phyloP scores from a whole-genome alignment of 805 yeast genomes.

The Danielia reshetovae region DNA sequence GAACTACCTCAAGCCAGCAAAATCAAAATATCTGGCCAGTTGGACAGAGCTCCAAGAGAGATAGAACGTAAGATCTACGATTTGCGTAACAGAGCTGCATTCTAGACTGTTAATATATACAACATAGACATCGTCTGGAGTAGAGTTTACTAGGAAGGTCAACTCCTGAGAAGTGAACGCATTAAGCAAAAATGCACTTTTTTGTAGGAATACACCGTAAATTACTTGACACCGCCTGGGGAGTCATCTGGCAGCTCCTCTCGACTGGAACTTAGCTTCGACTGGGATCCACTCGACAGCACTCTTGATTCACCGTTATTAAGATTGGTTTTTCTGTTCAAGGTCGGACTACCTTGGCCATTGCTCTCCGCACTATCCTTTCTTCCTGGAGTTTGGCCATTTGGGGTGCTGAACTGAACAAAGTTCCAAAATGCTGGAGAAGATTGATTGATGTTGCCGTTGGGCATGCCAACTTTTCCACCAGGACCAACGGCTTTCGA shows the following conservation, averaged over 20 bases:
- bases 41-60: constrained; percentile 47
- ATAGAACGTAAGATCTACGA: constrained; percentile 51
- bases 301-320: constrained; percentile 2
- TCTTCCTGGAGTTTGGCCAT: constrained; percentile 40
- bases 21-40: constrained; percentile 32
- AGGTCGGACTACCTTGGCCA: constrained; percentile 39
- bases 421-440: constrained; percentile 95
- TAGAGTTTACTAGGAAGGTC: no score
- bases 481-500: constrained; percentile 21
- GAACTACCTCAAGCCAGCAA: constrained; percentile 31
- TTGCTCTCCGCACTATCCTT: constrained; percentile 37
- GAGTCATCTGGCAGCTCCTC: neutral
- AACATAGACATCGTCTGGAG: no score
- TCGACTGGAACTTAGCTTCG: constrained; percentile 2
- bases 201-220: no score
- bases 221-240: neutral
- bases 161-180: no score
- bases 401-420: constrained; percentile 64
- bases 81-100: constrained; percentile 43
- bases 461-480: constrained; percentile 18
- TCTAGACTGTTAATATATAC: constrained; percentile 11
- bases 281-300: constrained; percentile 9
- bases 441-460: constrained; percentile 44
- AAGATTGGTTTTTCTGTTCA: constrained; percentile 19
- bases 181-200: no score